phyloP scores from a whole-genome alignment of 1,139 yeast genomes.

The Yamadazyma spencermartinsiae region DNA sequence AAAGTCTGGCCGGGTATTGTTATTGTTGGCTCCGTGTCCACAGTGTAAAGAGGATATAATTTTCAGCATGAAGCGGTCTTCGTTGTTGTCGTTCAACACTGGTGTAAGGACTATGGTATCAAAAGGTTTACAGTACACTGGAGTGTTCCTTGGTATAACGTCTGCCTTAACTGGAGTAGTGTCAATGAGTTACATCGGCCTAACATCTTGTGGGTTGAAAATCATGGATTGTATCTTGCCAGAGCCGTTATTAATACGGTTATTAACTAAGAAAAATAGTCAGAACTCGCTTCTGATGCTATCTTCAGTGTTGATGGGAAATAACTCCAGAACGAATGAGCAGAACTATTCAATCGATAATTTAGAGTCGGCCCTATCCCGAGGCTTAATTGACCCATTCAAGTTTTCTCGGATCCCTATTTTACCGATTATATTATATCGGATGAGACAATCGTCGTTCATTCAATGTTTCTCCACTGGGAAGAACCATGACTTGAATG shows the following conservation, averaged over 20 bases:
- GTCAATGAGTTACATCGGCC: conserved; percentile 43
- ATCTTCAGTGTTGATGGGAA: conserved; percentile 21
- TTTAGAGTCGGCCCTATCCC: conserved; percentile 34
- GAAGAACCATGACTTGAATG: conserved; percentile 3
- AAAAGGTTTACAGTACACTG: conserved; percentile 31
- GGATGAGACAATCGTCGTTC: conserved; percentile 41
- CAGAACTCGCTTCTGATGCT: conserved; percentile 12
- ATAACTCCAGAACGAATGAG: conserved; percentile 9
- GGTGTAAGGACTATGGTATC: conserved; percentile 23
- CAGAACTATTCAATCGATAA: conserved; percentile 25
- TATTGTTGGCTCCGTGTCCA: conserved; percentile 40
- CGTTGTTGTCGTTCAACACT: conserved; percentile 24
- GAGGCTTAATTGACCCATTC: conserved; percentile 40
- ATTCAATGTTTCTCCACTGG: conserved; percentile 26
- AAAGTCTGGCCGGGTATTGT: conserved; percentile 13
- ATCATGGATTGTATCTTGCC: conserved; percentile 43
- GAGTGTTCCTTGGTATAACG: conserved; percentile 36
- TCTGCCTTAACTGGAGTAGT: conserved; percentile 45
- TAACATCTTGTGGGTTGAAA: conserved; percentile 42
- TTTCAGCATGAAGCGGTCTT: conserved; percentile 35
- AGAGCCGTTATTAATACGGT: conserved; percentile 30
- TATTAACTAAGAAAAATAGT: conserved; percentile 22
- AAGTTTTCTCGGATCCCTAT: conserved; percentile 43
- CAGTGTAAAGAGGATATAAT: conserved; percentile 43
- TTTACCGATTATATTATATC: conserved; percentile 41